phyloP scores from a whole-genome alignment of 345 rosid species.

The Acer campestre region DNA sequence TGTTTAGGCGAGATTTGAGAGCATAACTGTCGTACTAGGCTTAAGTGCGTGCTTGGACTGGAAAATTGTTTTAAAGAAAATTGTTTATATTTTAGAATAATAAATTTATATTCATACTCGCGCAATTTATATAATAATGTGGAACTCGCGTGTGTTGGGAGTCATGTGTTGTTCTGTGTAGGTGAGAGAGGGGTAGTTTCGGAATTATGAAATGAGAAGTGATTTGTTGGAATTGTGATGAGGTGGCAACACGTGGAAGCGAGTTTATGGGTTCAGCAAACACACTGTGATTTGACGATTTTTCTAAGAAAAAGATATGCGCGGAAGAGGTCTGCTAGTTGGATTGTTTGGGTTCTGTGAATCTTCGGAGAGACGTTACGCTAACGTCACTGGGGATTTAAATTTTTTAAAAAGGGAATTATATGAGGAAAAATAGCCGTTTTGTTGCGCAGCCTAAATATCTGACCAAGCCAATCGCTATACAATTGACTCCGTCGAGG shows the following conservation, averaged over 20 bases:
- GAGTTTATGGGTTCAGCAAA: slow-evolving; percentile 11
- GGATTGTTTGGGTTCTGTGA: slow-evolving; percentile 26
- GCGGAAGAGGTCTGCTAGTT: background rate
- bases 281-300: background rate
- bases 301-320: background rate
- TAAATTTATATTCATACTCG: slow-evolving; percentile 19
- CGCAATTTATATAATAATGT: background rate
- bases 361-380: slow-evolving; percentile 66
- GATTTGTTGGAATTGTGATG: background rate
- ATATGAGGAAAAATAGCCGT: slow-evolving; percentile 15
- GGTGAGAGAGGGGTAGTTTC: slow-evolving; percentile 13
- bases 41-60: background rate
- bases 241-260: slow-evolving; percentile 24
- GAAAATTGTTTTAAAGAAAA: background rate
- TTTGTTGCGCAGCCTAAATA: background rate
- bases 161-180: slow-evolving; percentile 4
- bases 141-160: slow-evolving; percentile 24
- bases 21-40: slow-evolving; percentile 53
- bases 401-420: background rate
- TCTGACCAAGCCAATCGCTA: background rate
- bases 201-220: background rate
- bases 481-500: background rate
- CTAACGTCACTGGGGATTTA: slow-evolving; percentile 26
- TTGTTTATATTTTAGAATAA: slow-evolving; percentile 1
- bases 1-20: slow-evolving; percentile 45